Conservation (phyloP, 495 filamentous ascomycete genomes). For the Trypethelium eluteriae region DNA sequence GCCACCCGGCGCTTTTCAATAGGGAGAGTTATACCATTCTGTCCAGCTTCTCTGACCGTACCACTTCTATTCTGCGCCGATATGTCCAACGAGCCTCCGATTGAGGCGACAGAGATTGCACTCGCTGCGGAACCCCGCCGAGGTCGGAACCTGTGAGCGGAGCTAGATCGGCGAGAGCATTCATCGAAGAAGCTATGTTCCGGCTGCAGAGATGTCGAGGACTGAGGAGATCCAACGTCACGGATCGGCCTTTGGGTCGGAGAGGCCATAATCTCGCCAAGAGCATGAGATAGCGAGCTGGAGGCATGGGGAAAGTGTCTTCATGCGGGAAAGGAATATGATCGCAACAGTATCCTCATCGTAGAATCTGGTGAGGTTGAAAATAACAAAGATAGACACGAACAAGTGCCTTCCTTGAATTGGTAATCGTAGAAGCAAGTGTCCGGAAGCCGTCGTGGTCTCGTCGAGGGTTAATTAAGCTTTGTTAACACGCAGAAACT, state of each 20-base stretch:
- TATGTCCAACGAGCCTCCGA: constrained; percentile 56
- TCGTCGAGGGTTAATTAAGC: neutral
- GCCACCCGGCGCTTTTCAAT: neutral
- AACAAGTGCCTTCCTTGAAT: too few species aligned
- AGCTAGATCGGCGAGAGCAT: constrained; percentile 32
- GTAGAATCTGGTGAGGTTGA: neutral
- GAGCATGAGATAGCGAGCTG: constrained; percentile 7
- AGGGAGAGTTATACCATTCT: constrained; percentile 56
- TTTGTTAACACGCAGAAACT: neutral
- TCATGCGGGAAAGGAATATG: neutral
- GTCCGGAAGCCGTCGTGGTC: too few species aligned
- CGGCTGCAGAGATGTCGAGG: constrained; percentile 22
- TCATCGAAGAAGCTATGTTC: constrained; percentile 36
- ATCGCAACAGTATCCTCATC: neutral
- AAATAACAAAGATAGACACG: too few species aligned
- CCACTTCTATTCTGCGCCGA: constrained; percentile 46
- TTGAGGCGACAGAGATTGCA: constrained; percentile 60
- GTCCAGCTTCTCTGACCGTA: constrained; percentile 64
- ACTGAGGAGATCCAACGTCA: constrained; percentile 26
- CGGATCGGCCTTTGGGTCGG: constrained; percentile 28
- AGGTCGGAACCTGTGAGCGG: constrained; percentile 39
- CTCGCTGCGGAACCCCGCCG: constrained; percentile 79
- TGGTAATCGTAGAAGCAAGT: too few species aligned
- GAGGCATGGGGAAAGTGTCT: constrained; percentile 15
- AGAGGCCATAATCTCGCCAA: constrained; percentile 27